A percentile compares a stretch with the other conserved stretches of the same genome.
These are phyloP conservation scores for Saccharomyces uvarum DNA, from an alignment of 1,139 yeast species.

Conservation along the genomic window DNA sequence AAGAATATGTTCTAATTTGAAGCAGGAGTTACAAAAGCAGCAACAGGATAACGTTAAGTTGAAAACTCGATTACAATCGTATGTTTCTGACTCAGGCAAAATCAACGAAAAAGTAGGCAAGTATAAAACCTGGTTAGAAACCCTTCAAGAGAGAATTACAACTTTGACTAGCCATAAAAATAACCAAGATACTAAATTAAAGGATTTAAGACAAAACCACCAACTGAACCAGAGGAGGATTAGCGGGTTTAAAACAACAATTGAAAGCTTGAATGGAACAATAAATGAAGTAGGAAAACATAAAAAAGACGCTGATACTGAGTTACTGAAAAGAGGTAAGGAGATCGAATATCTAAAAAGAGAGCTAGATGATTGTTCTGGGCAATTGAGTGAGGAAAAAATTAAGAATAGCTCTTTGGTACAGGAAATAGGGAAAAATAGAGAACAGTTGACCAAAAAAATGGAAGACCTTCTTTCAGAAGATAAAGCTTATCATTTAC, in stretches of 20 bases:
- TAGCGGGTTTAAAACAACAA: constrained; percentile 14
- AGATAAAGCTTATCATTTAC: neutral
- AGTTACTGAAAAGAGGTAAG: constrained; percentile 19
- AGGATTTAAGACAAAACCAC: constrained; percentile 17
- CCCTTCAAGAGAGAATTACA: constrained; percentile 17
- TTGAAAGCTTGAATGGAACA: constrained; percentile 11
- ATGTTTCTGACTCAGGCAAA: constrained; percentile 16
- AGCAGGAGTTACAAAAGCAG: constrained; percentile 22
- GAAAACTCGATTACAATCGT: constrained; percentile 14
- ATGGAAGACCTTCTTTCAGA: neutral
- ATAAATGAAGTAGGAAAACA: constrained; percentile 12
- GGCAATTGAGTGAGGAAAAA: constrained; percentile 30
- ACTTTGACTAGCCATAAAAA: constrained; percentile 17
- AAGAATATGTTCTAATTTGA: constrained; percentile 26
- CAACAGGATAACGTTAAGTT: constrained; percentile 23
- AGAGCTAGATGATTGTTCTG: constrained; percentile 29
- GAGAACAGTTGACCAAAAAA: constrained; percentile 1
- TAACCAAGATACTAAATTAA: constrained; percentile 13
- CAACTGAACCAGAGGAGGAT: constrained; percentile 15
- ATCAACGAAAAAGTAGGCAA: constrained; percentile 14
- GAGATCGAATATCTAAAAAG: constrained; percentile 28
- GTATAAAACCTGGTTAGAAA: constrained; percentile 15
- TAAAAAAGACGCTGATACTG: constrained; percentile 17
- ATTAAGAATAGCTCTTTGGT: constrained; percentile 22
- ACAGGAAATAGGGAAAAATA: constrained; percentile 15